Evolutionary conservation across 371 early-diverging fungal species (phyloP), one percentile per base, ranked within the genome.

Genomic region (Lichtheimia ramosa): DNA sequence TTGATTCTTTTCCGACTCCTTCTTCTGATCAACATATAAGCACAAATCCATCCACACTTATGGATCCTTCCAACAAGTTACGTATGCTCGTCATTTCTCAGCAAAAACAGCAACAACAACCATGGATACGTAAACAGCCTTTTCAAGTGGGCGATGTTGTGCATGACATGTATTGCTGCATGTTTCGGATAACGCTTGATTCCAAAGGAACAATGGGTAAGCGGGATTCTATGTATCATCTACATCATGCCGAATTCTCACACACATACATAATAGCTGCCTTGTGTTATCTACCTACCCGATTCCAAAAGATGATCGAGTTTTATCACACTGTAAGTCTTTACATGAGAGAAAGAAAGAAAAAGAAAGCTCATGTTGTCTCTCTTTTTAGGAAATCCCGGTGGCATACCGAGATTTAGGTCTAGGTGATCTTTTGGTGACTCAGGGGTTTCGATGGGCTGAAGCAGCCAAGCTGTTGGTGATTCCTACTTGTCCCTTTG

Each of bases 211-310:
- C 50, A 7, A 61, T 54, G 25, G 68, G 68, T 68, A 61, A 63
- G 25, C 16, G 12, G 34, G 25, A 18, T n/a, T 39, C 8, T 13
- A 21, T 15, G n/a, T n/a, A n/a, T n/a, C n/a, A n/a, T 1, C 8
- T 10, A 12, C 16, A 12, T 27, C 52, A 52, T 16, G 25, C 20
- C n/a, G 43, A 23, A 21, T 23, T 43, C 16, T 42, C 40, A 25
- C 42, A 42, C 21, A 2, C n/a, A 43, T 10, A 23, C 25, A 27
- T 23, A 42, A 27, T 54, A 68, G 68, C 68, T 12, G 68, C 68
- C 14, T 43, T 58, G 27, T 70, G 70, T 23, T 70, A 70, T 48
- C 54, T 70, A 28, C 70, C 70, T 18, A 70, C 70, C 3, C 60
- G 61, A 39, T 65, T 65, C 41, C 50, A 50, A 48, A 28, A 57